These are phyloP conservation scores for Micromonas commoda DNA, from an alignment of 139 green algal genomes.

Conservation along the genomic window DNA sequence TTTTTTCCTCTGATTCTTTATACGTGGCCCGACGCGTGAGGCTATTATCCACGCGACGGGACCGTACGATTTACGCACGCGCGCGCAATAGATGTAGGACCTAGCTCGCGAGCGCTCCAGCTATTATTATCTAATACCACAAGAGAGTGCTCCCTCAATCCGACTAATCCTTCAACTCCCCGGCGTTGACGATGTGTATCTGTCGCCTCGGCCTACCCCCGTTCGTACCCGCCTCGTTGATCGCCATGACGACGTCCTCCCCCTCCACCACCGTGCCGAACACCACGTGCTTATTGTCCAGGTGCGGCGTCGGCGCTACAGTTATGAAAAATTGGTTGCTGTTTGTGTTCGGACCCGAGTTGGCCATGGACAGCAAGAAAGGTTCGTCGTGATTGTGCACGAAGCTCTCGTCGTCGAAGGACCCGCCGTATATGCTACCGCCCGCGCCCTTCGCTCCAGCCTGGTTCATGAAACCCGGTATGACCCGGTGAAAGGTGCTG, in stretches of 20 bases:
- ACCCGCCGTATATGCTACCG: too few relatives aligned
- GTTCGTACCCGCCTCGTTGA: constrained; percentile 34
- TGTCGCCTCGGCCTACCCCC: neutral
- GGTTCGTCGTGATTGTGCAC: constrained; percentile 67
- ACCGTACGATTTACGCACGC: neutral
- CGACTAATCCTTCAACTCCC: too few relatives aligned
- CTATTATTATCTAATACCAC: too few relatives aligned
- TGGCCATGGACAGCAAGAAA: constrained; percentile 40
- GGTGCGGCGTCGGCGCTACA: constrained; percentile 42
- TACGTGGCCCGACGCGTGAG: neutral
- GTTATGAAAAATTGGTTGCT: constrained; percentile 47
- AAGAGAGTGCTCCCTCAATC: too few relatives aligned
- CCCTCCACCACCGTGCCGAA: constrained; percentile 42
- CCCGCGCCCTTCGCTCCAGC: too few relatives aligned
- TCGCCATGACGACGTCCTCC: constrained; percentile 43
- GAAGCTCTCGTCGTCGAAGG: constrained; percentile 74
- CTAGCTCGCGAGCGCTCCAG: too few relatives aligned
- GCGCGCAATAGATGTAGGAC: too few relatives aligned
- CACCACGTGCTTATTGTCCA: constrained; percentile 40
- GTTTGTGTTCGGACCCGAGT: constrained; percentile 44
- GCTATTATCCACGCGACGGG: too few relatives aligned
- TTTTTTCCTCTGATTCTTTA: neutral
- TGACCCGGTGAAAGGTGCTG: too few relatives aligned
- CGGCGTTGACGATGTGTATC: neutral
- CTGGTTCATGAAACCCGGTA: too few relatives aligned